phyloP scores from a whole-genome alignment of 768 basidiomycete species.

The Lactarius deliciosus region DNA sequence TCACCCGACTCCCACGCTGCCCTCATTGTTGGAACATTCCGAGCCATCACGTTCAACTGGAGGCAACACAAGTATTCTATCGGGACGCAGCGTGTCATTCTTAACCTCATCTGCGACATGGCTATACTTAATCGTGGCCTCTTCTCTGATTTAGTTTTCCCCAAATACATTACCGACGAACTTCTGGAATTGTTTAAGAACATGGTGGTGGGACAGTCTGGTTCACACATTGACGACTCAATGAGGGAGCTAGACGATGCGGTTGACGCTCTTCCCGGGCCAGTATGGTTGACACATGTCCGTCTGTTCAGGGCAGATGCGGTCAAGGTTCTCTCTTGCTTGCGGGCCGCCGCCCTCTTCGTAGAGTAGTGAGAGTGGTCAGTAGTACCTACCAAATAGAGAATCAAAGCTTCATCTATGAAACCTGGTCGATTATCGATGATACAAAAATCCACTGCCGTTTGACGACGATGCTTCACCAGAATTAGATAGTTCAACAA shows the following conservation, averaged over 20 bases:
- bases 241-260: not conserved
- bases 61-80: not conserved
- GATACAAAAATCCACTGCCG: too few relatives aligned
- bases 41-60: not conserved
- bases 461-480: not conserved
- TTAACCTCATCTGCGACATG: conserved; percentile 29
- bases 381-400: too few relatives aligned
- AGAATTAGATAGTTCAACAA: not conserved
- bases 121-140: conserved; percentile 20
- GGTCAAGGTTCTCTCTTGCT: not conserved
- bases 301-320: not conserved
- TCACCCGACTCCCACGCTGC: not conserved
- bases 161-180: conserved; percentile 4
- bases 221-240: not conserved
- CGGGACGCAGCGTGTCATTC: conserved; percentile 27
- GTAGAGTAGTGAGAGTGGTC: not conserved
- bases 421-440: not conserved
- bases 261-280: not conserved
- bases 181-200: conserved; percentile 5
- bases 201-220: conserved; percentile 4
- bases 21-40: not conserved
- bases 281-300: not conserved
- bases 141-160: not conserved
- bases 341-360: not conserved
- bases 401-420: not conserved